These are phyloP conservation scores for Phytophthora tubulina DNA, from an alignment of 352 stramenopile species.

Conservation along the genomic window DNA sequence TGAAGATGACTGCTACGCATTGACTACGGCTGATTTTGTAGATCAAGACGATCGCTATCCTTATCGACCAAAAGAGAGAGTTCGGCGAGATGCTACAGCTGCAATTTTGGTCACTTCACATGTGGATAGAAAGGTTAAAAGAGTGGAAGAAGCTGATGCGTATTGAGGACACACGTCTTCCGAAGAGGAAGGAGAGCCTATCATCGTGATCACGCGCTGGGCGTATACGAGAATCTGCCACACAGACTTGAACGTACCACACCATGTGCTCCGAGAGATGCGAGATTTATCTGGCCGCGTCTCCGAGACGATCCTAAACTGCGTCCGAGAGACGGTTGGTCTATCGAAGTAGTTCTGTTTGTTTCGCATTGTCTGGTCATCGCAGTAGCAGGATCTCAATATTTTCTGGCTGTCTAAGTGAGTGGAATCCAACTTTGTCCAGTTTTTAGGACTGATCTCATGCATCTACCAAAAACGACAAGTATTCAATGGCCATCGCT, in stretches of 20 bases:
- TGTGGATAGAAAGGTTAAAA: conserved; percentile 7
- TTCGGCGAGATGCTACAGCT: conserved; percentile 46
- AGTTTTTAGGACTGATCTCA: no score
- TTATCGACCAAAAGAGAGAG: conserved; percentile 41
- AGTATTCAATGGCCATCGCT: no score
- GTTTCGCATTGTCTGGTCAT: no score
- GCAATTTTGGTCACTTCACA: conserved; percentile 41
- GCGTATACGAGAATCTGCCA: conserved; percentile 44
- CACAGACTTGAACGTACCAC: conserved; percentile 39
- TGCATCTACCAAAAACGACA: no score
- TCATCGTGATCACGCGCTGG: conserved; percentile 47
- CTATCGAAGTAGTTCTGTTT: conserved; percentile 12
- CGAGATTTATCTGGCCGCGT: conserved; percentile 31
- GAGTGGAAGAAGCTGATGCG: conserved; percentile 4
- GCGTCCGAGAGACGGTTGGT: conserved; percentile 27
- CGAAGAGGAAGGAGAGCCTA: conserved; percentile 36
- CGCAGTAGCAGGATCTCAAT: no score
- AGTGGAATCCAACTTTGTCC: no score
- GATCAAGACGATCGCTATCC: conserved; percentile 56
- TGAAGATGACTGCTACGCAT: conserved; percentile 19
- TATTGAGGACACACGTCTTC: conserved; percentile 27
- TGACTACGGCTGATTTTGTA: conserved; percentile 40
- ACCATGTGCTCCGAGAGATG: conserved; percentile 36
- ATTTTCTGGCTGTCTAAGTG: no score
- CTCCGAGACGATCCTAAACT: conserved; percentile 37